phyloP scores from a whole-genome alignment of 2,329 filamentous ascomycete species.

The Botrytis galanthina region DNA sequence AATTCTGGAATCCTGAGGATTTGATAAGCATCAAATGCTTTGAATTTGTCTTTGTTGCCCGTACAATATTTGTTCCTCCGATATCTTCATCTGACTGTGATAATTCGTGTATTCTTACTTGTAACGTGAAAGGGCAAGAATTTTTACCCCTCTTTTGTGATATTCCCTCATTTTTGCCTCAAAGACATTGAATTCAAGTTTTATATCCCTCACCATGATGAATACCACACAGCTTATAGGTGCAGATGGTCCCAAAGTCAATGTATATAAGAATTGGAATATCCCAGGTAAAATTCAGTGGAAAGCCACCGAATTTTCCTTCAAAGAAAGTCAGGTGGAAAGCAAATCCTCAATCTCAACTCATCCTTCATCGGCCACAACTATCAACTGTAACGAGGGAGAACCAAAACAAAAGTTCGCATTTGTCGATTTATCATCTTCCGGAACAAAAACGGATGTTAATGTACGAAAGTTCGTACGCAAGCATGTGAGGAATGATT shows the following conservation, averaged over 20 bases:
- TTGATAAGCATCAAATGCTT: background rate
- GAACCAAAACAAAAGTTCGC: slow-evolving; percentile 20
- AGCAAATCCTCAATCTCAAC: background rate
- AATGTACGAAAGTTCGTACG: slow-evolving; percentile 25
- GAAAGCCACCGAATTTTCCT: background rate
- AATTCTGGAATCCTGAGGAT: background rate
- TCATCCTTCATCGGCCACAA: background rate
- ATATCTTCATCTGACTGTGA: background rate
- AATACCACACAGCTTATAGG: background rate
- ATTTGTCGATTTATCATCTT: slow-evolving; percentile 24
- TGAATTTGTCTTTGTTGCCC: background rate
- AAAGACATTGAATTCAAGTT: background rate
- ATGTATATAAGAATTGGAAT: slow-evolving; percentile 11
- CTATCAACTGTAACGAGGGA: background rate
- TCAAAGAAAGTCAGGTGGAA: background rate
- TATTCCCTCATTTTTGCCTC: background rate
- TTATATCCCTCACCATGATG: background rate
- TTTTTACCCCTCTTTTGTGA: background rate
- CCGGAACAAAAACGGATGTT: slow-evolving; percentile 18
- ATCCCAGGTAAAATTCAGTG: background rate
- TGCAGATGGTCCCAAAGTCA: background rate
- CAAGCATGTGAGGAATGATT: slow-evolving; percentile 29
- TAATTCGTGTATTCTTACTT: background rate
- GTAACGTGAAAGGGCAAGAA: background rate
- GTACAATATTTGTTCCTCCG: background rate